These are phyloP conservation scores for Aureobasidium sp. DNA, from an alignment of 2,329 filamentous ascomycete genomes.

Conservation along the genomic window DNA sequence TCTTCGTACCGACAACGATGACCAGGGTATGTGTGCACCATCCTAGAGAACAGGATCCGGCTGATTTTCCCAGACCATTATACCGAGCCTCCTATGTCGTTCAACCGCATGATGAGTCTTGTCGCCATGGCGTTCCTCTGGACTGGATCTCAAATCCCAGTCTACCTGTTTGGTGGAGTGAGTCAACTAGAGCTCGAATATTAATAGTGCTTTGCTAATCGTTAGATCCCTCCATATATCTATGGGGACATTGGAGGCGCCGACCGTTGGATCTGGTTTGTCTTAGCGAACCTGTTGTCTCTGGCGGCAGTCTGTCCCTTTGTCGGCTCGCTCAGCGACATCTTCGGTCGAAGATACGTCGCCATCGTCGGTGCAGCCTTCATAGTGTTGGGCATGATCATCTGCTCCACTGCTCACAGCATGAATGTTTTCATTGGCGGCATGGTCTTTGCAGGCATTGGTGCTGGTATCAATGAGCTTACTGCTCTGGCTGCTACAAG, in stretches of 20 bases:
- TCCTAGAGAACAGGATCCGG: background rate
- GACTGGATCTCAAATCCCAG: slow-evolving; percentile 55
- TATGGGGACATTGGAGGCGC: slow-evolving; percentile 55
- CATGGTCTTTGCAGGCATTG: slow-evolving; percentile 55
- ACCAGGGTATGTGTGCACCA: slow-evolving; percentile 23
- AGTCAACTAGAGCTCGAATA: slow-evolving; percentile 11
- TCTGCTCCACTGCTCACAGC: slow-evolving; percentile 49
- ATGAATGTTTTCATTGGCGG: slow-evolving; percentile 60
- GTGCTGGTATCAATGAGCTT: slow-evolving; percentile 61
- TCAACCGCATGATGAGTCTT: slow-evolving; percentile 47
- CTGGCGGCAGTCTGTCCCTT: slow-evolving; percentile 55
- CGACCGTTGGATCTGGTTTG: slow-evolving; percentile 57
- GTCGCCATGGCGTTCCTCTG: slow-evolving; percentile 55
- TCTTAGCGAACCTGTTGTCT: slow-evolving; percentile 44
- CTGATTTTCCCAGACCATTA: slow-evolving; percentile 32
- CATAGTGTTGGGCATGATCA: slow-evolving; percentile 53
- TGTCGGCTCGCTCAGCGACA: slow-evolving; percentile 59
- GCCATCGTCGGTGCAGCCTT: slow-evolving; percentile 48
- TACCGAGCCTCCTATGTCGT: slow-evolving; percentile 36
- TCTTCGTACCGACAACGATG: slow-evolving; percentile 41
- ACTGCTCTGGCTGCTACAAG: slow-evolving; percentile 62
- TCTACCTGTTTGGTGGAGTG: slow-evolving; percentile 38
- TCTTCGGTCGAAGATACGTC: slow-evolving; percentile 56
- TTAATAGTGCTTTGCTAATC: slow-evolving; percentile 22
- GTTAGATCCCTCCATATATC: slow-evolving; percentile 44